Evolutionary conservation across 2,329 filamentous ascomycete genomes (phyloP).

Genomic region (Amphichorda felina): DNA sequence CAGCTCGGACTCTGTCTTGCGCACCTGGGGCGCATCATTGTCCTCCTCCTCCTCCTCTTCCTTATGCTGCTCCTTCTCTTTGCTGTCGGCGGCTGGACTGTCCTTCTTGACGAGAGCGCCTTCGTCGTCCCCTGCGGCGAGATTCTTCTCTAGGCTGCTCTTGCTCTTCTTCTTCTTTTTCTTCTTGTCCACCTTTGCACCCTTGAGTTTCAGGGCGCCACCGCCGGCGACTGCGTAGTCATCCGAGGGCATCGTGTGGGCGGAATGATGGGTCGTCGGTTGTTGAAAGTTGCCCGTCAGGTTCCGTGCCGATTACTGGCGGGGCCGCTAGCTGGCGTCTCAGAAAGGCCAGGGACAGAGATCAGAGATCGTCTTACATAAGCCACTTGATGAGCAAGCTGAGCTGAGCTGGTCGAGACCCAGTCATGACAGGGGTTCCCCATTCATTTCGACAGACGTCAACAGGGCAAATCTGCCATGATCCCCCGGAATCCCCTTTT

Average conservation of each 20-base stretch:
- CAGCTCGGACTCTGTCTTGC: conserved; percentile 76
- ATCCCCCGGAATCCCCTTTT: no score
- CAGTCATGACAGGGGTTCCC: no score
- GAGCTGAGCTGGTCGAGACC: no score
- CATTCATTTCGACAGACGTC: no score
- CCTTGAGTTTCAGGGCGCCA: conserved; percentile 79
- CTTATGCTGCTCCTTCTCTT: conserved; percentile 13
- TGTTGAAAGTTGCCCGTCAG: background rate
- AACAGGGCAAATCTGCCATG: no score
- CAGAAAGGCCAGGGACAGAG: no score
- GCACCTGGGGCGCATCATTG: conserved; percentile 17
- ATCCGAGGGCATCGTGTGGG: conserved; percentile 59
- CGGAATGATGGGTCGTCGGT: no score
- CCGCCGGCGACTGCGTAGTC: conserved; percentile 59
- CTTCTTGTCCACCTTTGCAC: conserved; percentile 50
- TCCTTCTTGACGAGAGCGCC: background rate
- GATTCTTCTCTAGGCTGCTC: conserved; percentile 33
- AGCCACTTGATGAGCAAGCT: no score
- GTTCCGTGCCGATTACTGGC: background rate
- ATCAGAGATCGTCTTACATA: no score
- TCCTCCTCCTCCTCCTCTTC: conserved; percentile 17
- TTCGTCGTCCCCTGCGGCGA: conserved; percentile 18
- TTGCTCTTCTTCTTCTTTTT: conserved; percentile 53
- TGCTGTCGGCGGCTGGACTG: conserved; percentile 11
- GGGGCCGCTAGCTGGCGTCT: no score